A percentile compares a stretch with the other conserved stretches of the same genome.
Conservation (phyloP, 23 red algal species). For the Gracilaria domingensis region DNA sequence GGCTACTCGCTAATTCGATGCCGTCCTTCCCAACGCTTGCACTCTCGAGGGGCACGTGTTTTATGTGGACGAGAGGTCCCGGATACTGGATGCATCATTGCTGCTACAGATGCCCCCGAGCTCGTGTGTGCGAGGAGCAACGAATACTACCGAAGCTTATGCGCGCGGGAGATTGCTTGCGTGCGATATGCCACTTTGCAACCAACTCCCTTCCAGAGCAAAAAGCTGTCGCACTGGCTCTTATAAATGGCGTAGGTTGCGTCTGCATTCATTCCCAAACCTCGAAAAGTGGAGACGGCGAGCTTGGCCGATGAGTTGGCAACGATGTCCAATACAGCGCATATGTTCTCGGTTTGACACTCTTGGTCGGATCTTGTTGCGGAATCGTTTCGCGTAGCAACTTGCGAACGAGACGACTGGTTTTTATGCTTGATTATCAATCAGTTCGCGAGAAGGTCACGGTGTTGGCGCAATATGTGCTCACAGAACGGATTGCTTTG, state of each 20-base stretch:
- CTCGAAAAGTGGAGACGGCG: constrained; percentile 37
- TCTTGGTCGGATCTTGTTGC: constrained; percentile 63
- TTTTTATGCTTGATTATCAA: constrained; percentile 55
- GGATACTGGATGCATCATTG: background rate
- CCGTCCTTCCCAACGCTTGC: constrained; percentile 19
- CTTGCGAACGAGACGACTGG: constrained; percentile 32
- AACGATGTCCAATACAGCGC: constrained; percentile 35
- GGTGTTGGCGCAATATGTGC: constrained; percentile 30
- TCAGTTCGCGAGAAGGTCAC: constrained; percentile 30
- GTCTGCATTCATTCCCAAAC: constrained; percentile 46
- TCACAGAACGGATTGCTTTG: constrained; percentile 27
- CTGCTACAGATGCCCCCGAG: constrained; percentile 47
- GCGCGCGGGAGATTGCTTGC: constrained; percentile 41
- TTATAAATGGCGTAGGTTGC: constrained; percentile 32
- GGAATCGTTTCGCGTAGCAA: constrained; percentile 61
- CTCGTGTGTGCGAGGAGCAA: constrained; percentile 31
- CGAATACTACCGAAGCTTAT: constrained; percentile 19
- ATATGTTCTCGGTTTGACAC: constrained; percentile 65
- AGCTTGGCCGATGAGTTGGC: constrained; percentile 38
- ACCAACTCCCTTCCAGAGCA: constrained; percentile 48
- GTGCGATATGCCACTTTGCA: constrained; percentile 30
- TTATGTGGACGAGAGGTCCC: constrained; percentile 37
- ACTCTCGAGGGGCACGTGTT: constrained; percentile 47
- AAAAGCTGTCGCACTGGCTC: constrained; percentile 34
- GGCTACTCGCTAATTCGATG: constrained; percentile 48